phyloP scores from a whole-genome alignment of 805 yeast genomes.

The Wickerhamiella sorbophila region DNA sequence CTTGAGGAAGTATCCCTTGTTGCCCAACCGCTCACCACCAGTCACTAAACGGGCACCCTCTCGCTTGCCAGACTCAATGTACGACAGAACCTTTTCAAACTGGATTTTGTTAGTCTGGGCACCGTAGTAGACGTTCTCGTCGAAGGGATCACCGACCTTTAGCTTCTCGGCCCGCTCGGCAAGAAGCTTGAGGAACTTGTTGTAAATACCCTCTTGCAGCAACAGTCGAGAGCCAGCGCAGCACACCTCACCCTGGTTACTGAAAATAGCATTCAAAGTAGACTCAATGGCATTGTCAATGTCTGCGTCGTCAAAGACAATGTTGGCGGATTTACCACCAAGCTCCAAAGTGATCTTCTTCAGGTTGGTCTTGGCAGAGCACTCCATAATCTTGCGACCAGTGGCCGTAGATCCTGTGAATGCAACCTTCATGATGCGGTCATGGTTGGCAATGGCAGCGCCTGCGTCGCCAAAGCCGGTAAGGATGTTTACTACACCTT shows the following conservation, averaged over 20 bases:
- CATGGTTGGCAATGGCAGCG: conserved; percentile 41
- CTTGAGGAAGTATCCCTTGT: conserved; percentile 50
- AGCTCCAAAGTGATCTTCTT: conserved; percentile 85
- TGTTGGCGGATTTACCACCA: conserved; percentile 92
- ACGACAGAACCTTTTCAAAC: conserved; percentile 56
- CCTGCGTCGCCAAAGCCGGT: conserved; percentile 68
- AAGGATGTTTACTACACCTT: conserved; percentile 60
- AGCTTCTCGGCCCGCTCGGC: conserved; percentile 34
- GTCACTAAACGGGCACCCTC: conserved; percentile 73
- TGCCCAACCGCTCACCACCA: conserved; percentile 52
- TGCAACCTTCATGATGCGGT: conserved; percentile 67
- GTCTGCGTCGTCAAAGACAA: conserved; percentile 77
- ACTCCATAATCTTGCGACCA: conserved; percentile 65
- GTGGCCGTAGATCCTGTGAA: conserved; percentile 90
- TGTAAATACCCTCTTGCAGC: conserved; percentile 74
- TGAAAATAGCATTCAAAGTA: conserved; percentile 69
- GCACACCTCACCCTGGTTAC: conserved; percentile 92
- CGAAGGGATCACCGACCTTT: conserved; percentile 71
- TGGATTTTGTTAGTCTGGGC: conserved; percentile 77
- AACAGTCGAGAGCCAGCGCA: conserved; percentile 86
- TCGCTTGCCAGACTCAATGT: conserved; percentile 57
- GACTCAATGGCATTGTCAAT: conserved; percentile 58
- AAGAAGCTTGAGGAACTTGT: conserved; percentile 48
- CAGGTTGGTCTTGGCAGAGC: conserved; percentile 49
- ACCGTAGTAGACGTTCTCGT: conserved; percentile 62